These are phyloP conservation scores for Xylaria sp. DNA, from an alignment of 2,329 filamentous ascomycete species.

Conservation along the genomic window DNA sequence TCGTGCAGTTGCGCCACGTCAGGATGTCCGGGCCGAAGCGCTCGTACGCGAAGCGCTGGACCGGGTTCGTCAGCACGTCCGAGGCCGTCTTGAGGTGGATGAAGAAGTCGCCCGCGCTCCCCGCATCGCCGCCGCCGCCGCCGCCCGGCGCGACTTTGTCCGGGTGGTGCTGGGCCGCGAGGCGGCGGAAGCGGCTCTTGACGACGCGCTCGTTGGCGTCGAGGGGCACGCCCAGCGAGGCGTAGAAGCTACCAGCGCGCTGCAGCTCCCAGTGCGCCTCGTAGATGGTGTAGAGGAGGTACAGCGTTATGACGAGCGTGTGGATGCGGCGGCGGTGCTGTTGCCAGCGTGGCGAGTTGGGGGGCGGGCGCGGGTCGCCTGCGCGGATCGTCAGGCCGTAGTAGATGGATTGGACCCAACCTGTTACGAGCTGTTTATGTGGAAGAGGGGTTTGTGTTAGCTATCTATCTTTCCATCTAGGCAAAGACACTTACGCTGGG, in stretches of 20 bases:
- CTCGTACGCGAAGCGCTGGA: constrained; percentile 87
- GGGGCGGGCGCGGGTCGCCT: constrained; percentile 80
- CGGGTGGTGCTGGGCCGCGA: constrained; percentile 79
- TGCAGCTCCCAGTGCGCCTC: constrained; percentile 88
- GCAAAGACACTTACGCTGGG: constrained; percentile 58
- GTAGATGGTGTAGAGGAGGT: constrained; percentile 92
- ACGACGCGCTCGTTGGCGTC: constrained; percentile 78
- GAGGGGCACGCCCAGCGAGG: constrained; percentile 76
- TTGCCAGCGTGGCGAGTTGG: constrained; percentile 74
- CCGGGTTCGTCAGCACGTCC: constrained; percentile 82
- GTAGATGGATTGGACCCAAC: constrained; percentile 81
- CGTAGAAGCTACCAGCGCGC: constrained; percentile 79
- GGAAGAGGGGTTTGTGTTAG: constrained; percentile 12
- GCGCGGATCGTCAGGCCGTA: constrained; percentile 91
- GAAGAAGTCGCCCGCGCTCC: constrained; percentile 66
- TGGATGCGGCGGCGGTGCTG: constrained; percentile 85
- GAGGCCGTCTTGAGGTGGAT: constrained; percentile 85
- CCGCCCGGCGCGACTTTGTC: constrained; percentile 73
- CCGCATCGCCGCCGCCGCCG: constrained; percentile 5
- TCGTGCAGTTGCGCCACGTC: constrained; percentile 72
- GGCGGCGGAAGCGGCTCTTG: constrained; percentile 84
- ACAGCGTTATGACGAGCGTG: constrained; percentile 82
- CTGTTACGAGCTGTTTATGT: constrained; percentile 74
- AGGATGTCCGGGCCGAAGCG: constrained; percentile 82
- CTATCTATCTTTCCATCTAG: neutral